Base-by-base conservation (phyloP, 139 green algal species). In the Closterium sp. region DNA sequence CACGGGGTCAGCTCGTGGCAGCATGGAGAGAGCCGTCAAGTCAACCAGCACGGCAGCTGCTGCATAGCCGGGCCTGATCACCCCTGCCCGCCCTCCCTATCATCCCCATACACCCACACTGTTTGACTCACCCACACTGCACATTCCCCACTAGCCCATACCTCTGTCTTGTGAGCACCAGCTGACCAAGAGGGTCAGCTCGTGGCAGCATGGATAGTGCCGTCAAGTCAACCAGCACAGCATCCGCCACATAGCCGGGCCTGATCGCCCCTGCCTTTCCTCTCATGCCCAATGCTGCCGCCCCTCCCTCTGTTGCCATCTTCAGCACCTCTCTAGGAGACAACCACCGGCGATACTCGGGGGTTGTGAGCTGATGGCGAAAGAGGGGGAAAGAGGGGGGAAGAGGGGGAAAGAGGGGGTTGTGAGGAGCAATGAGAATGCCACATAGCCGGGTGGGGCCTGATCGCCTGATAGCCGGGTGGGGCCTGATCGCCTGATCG, bases 291-390 rank as follows among this genome's bases (percentile, higher is more conserved):
- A 93, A 9, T 32, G 87, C 87, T 9, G 90, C 34, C 30, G 84
- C 84, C 0, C 91, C 91, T 34, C 90, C 90, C 31, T 88, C 88
- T 35, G 87, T 32, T n/a, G 35, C 91, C 32, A 94, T 34, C 7
- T 90, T 92, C 19, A 94, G 43, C 21, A 87, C 76, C n/a, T 94
- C 76, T 1, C 55, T 28, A 12, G 91, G 69, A 4, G 88, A 36
- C 8, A 91, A 30, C 88, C 91, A 94, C 55, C 92, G 30, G 34
- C 91, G 91, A 43, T 94, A 94, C 1, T 94, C 91, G 7, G 91
- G 87, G 9, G 88, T 94, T 86, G 81, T 88, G 19, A 94, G 66
- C 35, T 88, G 87, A 33, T 66, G 38, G 12, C 12, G 12, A 1
- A 8, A 66, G 38, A 10, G 38, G 19, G 4, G 38, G 2, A 66